A percentile compares a stretch with the other conserved stretches of the same genome.
Evolutionary conservation across 208 protist genomes (phyloP).

Genomic region (Crithidia brevicula): DNA sequence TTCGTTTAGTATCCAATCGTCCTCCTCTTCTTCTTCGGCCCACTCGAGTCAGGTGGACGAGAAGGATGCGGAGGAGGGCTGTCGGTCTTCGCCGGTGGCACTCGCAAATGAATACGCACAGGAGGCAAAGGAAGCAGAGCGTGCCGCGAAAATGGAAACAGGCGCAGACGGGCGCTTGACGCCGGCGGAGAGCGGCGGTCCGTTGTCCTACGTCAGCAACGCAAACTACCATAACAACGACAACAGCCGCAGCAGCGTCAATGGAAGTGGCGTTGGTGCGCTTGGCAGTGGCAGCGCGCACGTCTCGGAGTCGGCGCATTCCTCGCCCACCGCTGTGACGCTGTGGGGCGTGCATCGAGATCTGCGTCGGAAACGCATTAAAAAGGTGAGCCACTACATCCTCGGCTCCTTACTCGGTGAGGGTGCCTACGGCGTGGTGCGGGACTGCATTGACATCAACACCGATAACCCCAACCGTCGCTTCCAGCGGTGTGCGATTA

Average conservation of each 20-base stretch:
- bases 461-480: slow-evolving; percentile 41
- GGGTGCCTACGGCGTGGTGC: slow-evolving; percentile 74
- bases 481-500: slow-evolving; percentile 58
- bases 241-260: slow-evolving; percentile 2
- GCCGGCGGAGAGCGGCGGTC: background rate
- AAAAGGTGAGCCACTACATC: slow-evolving; percentile 84
- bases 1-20: slow-evolving; percentile 6
- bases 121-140: background rate
- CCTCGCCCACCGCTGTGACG: slow-evolving; percentile 47
- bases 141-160: slow-evolving; percentile 10
- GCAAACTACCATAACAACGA: background rate
- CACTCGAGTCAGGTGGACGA: background rate
- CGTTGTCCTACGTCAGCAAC: background rate
- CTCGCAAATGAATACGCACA: background rate
- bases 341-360: slow-evolving; percentile 45
- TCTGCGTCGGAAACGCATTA: slow-evolving; percentile 77
- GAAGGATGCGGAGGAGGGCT: background rate
- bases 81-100: background rate
- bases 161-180: slow-evolving; percentile 1
- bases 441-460: slow-evolving; percentile 76
- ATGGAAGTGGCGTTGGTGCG: too few relatives aligned
- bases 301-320: slow-evolving; percentile 13
- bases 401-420: slow-evolving; percentile 81
- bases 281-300: too few relatives aligned
- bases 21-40: background rate